Conservation (phyloP, 495 filamentous ascomycete genomes). For the Aspergillus heteromorphus region DNA sequence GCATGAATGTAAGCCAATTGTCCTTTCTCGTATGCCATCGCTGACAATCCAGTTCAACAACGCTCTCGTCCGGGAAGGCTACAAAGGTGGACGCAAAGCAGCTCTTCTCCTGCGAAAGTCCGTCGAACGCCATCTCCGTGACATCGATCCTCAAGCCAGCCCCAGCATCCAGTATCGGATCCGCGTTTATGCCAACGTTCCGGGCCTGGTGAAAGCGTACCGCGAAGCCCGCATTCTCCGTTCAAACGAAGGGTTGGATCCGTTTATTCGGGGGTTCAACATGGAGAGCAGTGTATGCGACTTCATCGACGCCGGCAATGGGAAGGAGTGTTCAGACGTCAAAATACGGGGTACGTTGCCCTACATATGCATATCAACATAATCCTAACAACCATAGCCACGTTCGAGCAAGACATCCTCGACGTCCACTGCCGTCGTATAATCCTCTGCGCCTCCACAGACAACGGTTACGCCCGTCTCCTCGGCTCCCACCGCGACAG, state of each 20-base stretch:
- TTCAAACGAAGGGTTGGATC: constrained; percentile 6
- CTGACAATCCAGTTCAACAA: constrained; percentile 15
- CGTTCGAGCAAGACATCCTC: constrained; percentile 18
- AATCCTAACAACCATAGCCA: constrained; percentile 10
- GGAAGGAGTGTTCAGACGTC: constrained; percentile 32
- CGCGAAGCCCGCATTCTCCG: constrained; percentile 9
- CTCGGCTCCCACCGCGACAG: constrained; percentile 17
- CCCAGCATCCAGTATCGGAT: constrained; percentile 18
- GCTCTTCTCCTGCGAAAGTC: constrained; percentile 12
- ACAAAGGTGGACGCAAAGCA: constrained; percentile 22
- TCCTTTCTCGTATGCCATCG: background rate
- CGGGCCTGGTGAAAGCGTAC: constrained; percentile 24
- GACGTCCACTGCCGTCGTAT: constrained; percentile 24
- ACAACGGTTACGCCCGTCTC: constrained; percentile 28
- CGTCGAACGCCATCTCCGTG: constrained; percentile 6
- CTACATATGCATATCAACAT: background rate
- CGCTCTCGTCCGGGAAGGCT: constrained; percentile 14
- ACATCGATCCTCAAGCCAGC: constrained; percentile 5
- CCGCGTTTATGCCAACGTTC: constrained; percentile 26
- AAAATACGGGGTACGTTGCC: constrained; percentile 22
- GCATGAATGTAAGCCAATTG: constrained; percentile 24
- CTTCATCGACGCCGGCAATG: constrained; percentile 28
- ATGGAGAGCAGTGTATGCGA: constrained; percentile 23
- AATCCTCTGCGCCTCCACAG: constrained; percentile 25
- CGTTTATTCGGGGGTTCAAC: constrained; percentile 30